Evolutionary conservation across 1,139 yeast genomes (phyloP).

Genomic region (Blastobotrys proliferans): DNA sequence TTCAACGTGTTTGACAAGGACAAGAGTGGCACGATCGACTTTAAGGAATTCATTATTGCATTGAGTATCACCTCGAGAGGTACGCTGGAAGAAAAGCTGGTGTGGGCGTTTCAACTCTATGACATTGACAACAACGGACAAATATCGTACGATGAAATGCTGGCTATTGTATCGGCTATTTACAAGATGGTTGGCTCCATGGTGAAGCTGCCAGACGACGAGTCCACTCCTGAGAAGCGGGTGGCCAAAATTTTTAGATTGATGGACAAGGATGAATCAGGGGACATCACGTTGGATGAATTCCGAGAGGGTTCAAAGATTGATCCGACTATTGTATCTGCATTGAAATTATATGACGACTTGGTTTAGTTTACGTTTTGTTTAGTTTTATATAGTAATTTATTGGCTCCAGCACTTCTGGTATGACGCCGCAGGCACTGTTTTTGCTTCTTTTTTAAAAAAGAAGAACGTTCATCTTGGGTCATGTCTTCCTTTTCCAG

Average conservation of each 20-base stretch:
- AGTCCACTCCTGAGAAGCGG: conserved; percentile 84
- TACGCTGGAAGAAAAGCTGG: conserved; percentile 74
- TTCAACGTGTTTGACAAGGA: conserved; percentile 88
- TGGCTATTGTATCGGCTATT: conserved; percentile 74
- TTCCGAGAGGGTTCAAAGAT: conserved; percentile 75
- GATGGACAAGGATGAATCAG: conserved; percentile 67
- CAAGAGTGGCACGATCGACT: conserved; percentile 76
- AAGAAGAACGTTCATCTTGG: conserved; percentile 26
- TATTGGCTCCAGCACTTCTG: conserved; percentile 1
- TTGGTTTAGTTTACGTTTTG: conserved; percentile 26
- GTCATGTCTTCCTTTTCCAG: neutral
- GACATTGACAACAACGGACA: conserved; percentile 77
- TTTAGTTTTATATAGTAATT: neutral
- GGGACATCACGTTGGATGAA: conserved; percentile 71
- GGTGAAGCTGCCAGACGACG: conserved; percentile 90
- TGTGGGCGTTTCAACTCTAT: conserved; percentile 78
- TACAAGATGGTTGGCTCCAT: conserved; percentile 95
- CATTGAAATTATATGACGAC: conserved; percentile 65
- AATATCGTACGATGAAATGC: conserved; percentile 71
- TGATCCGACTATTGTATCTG: conserved; percentile 77
- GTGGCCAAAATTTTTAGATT: conserved; percentile 73
- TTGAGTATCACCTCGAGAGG: conserved; percentile 89
- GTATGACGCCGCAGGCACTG: neutral
- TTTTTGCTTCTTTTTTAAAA: neutral
- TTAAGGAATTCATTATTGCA: conserved; percentile 88